Evolutionary conservation across 1,139 yeast genomes (phyloP).

Genomic region (Yamadazyma spencermartinsiae): DNA sequence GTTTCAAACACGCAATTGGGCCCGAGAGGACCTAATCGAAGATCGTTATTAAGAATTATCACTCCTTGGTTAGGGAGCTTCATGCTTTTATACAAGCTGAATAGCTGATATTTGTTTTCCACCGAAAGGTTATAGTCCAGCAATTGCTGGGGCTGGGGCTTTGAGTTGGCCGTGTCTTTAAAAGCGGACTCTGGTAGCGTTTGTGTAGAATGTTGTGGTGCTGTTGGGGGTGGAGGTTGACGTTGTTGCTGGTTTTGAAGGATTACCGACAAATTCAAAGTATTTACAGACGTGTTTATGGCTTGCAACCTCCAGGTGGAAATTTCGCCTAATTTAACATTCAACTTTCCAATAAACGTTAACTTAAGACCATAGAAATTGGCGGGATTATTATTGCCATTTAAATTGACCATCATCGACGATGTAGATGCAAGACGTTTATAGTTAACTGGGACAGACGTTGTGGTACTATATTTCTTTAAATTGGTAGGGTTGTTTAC

Average conservation of each 20-base stretch:
- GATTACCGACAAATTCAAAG: slow-evolving; percentile 46
- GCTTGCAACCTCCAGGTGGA: slow-evolving; percentile 69
- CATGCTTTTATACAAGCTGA: slow-evolving; percentile 34
- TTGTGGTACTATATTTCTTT: neutral
- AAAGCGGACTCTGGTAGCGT: neutral
- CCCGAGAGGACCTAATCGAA: slow-evolving; percentile 62
- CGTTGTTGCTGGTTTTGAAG: slow-evolving; percentile 28
- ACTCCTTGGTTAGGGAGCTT: slow-evolving; percentile 48
- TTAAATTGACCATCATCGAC: slow-evolving; percentile 44
- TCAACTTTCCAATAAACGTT: slow-evolving; percentile 64
- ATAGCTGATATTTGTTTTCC: slow-evolving; percentile 22
- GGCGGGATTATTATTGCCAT: slow-evolving; percentile 29
- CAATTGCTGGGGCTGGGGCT: neutral
- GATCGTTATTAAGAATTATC: slow-evolving; percentile 63
- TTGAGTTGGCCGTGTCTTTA: neutral
- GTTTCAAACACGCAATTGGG: slow-evolving; percentile 67
- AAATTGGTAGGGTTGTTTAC: neutral
- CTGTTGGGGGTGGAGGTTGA: neutral
- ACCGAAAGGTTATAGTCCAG: neutral
- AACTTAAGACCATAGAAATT: slow-evolving; percentile 52
- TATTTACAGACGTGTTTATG: slow-evolving; percentile 53
- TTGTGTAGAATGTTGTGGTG: neutral
- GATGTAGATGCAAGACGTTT: slow-evolving; percentile 33
- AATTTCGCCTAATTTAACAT: slow-evolving; percentile 59
- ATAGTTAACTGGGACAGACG: slow-evolving; percentile 1